Evolutionary conservation across 768 basidiomycete species (phyloP).

Genomic region (Leucosporidium yakuticum): DNA sequence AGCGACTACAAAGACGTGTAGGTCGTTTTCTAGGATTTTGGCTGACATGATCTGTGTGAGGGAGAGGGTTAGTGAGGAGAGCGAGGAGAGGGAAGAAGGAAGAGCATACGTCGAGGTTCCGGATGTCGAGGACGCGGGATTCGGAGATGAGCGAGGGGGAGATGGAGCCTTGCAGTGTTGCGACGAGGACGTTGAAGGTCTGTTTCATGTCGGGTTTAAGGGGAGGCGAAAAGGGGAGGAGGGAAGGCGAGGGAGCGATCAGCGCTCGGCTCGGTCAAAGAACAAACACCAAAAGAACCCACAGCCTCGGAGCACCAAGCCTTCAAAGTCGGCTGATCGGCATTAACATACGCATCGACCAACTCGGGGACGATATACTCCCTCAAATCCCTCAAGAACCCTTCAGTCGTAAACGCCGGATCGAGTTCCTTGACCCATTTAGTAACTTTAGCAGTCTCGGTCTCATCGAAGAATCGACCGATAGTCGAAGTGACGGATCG

Average conservation of each 20-base stretch:
- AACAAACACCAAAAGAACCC: conserved; percentile 42
- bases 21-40: conserved; percentile 77
- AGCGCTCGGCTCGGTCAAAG: background rate
- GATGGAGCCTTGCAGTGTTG: conserved; percentile 90
- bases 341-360: conserved; percentile 88
- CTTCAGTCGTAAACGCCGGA: conserved; percentile 75
- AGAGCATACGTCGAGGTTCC: conserved; percentile 81
- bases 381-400: conserved; percentile 78
- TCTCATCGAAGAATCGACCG: conserved; percentile 84
- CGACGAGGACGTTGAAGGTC: conserved; percentile 98
- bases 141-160: conserved; percentile 84
- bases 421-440: conserved; percentile 81
- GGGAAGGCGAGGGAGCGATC: conserved; percentile 5
- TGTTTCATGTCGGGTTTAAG: conserved; percentile 39
- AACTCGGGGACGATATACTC: conserved; percentile 98
- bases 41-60: conserved; percentile 66
- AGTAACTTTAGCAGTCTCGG: conserved; percentile 92
- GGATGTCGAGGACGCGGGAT: conserved; percentile 91
- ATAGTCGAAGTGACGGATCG: conserved; percentile 78
- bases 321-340: conserved; percentile 75
- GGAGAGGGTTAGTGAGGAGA: background rate
- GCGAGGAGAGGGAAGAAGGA: background rate
- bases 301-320: conserved; percentile 96
- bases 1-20: conserved; percentile 84
- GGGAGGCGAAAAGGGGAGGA: no score